Evolutionary conservation across 176 grass and related monocot species (phyloP).

Genomic region (Oryza coarctata): DNA sequence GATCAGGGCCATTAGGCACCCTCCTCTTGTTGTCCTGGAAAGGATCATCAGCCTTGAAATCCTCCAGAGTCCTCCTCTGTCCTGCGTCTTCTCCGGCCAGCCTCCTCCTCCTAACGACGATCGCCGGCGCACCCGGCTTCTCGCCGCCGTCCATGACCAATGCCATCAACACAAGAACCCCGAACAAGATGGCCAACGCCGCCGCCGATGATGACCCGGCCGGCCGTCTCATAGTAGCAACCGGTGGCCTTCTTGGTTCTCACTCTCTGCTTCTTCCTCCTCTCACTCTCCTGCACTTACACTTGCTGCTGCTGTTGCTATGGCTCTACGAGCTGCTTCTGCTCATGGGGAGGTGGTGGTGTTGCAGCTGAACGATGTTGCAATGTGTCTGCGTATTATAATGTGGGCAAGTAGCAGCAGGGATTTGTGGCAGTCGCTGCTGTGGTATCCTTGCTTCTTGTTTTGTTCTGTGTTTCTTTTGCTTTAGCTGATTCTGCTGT

Average conservation of each 20-base stretch:
- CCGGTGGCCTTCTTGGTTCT: neutral
- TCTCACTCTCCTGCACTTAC: neutral
- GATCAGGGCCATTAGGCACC: constrained; percentile 93
- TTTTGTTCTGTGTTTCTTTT: constrained; percentile 63
- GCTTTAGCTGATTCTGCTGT: constrained; percentile 61
- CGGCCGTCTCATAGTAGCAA: constrained; percentile 38
- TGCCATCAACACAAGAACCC: constrained; percentile 46
- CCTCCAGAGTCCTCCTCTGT: constrained; percentile 32
- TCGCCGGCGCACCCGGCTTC: constrained; percentile 15
- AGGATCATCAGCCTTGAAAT: constrained; percentile 36
- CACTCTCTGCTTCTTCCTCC: neutral
- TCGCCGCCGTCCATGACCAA: constrained; percentile 30
- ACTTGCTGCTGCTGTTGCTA: neutral
- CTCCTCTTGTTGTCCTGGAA: constrained; percentile 63
- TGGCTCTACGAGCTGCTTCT: constrained; percentile 27
- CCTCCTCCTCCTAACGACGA: constrained; percentile 42
- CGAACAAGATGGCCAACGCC: constrained; percentile 47
- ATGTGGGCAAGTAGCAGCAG: constrained; percentile 42
- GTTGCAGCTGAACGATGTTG: constrained; percentile 13
- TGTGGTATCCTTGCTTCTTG: constrained; percentile 62
- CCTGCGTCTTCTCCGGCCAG: constrained; percentile 17
- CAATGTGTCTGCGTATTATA: constrained; percentile 56
- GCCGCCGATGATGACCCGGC: constrained; percentile 23
- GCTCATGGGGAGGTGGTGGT: constrained; percentile 25
- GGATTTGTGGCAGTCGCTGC: constrained; percentile 58